Evolutionary conservation across 139 green algal genomes (phyloP), one percentile per base, ranked within the genome.

Genomic region (Coelastrella sp.): DNA sequence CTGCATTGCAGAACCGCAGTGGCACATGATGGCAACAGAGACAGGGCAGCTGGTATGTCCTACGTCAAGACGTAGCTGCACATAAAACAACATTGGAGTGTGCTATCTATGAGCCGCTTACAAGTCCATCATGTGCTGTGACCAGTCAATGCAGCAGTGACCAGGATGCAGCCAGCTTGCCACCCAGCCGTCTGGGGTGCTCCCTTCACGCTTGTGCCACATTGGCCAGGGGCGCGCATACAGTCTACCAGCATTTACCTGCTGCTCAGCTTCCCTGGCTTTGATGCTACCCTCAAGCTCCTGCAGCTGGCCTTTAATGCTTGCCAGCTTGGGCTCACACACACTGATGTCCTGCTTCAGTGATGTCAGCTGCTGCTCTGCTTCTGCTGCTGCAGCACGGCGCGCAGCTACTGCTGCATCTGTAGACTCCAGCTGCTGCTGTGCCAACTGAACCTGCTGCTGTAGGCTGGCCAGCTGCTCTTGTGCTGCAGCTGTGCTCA

Each of bases 381-480:
- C 91, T n/a, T 84, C 78, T 19, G 75, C 87, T 75, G 90, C 25
- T 7, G 78, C 72, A 12, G 24, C 56, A 4, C 72, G 76, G 82
- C 83, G 70, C 57, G 59, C 76, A 8, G 63, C 27, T 20, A 90
- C 49, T 49, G 59, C 78, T 25, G 78, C 79, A 35, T 92, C 90
- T 8, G 63, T 8, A 5, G 60, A 78, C 7, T 58, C 78, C 66
- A 92, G 72, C 65, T 87, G 78, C 78, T 84, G 59, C 63, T 91
- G 79, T n/a, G 63, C 63, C 4, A 86, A 61, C n/a, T 84, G 49
- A 25, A 95, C 66, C 68, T 92, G 93, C 22, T 89, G 74, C 72
- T 91, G 90, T 57, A 88, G 70, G 27, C 78, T 78, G 6, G 61
- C 60, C 56, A 94, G 83, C 74, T 89, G 82, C 85, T 91, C 58